These are phyloP conservation scores for Coniochaeta sp. DNA, from an alignment of 2,329 filamentous ascomycete genomes.

Conservation along the genomic window DNA sequence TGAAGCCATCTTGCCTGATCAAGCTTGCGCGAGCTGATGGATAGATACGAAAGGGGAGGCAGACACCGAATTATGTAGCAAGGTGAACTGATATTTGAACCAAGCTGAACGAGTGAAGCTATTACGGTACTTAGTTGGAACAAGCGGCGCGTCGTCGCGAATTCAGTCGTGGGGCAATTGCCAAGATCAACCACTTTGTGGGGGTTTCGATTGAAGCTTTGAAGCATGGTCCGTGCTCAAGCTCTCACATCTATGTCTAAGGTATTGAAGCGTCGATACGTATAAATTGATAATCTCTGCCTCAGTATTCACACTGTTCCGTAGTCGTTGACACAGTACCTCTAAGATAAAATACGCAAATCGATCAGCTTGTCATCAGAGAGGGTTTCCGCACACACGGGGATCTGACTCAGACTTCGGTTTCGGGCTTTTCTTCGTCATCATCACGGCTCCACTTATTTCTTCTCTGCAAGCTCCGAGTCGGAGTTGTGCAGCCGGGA, in stretches of 20 bases:
- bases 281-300: not conserved
- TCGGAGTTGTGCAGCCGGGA: not conserved
- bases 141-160: not conserved
- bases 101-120: not conserved
- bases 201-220: not conserved
- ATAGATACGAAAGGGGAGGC: not conserved
- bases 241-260: not conserved
- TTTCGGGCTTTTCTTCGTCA: not conserved
- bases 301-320: not conserved
- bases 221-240: not conserved
- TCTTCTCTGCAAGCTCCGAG: not conserved
- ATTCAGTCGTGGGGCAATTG: not conserved
- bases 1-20: slow-evolving; percentile 33
- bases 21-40: not conserved
- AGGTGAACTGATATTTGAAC: too few relatives aligned
- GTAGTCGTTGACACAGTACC: too few relatives aligned
- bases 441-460: not conserved
- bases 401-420: not conserved
- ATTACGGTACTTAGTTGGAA: not conserved
- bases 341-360: too few relatives aligned
- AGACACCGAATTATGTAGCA: too few relatives aligned
- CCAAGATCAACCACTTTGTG: not conserved
- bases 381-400: too few relatives aligned
- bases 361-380: too few relatives aligned
- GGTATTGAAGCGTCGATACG: too few relatives aligned